Percentiles rank a stretch among this genome's conserved stretches.
These are phyloP conservation scores for Lathyrus sativus DNA, from an alignment of 306 rosid genomes.

Conservation along the genomic window DNA sequence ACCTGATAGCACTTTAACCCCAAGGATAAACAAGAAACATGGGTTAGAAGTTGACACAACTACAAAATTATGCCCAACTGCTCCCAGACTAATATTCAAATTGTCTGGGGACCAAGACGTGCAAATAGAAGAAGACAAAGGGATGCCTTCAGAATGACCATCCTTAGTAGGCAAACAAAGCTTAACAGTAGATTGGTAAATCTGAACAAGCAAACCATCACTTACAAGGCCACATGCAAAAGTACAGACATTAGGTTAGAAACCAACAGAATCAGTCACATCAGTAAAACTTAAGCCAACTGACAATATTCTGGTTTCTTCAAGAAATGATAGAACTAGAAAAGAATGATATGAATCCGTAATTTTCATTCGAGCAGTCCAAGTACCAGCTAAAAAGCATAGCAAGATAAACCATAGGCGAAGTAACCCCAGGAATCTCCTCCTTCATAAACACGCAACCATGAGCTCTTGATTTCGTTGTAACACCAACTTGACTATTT, in stretches of 20 bases:
- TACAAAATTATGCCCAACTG: constrained; percentile 80
- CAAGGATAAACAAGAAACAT: constrained; percentile 74
- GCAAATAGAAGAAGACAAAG: constrained; percentile 71
- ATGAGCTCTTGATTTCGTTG: too few relatives aligned
- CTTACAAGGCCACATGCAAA: constrained; percentile 84
- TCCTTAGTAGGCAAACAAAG: constrained; percentile 84
- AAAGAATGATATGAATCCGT: constrained; percentile 75
- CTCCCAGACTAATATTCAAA: too few relatives aligned
- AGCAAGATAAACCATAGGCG: too few relatives aligned
- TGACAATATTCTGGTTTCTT: constrained; percentile 89
- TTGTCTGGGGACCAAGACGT: constrained; percentile 77
- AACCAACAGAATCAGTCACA: constrained; percentile 95
- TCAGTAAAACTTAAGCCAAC: constrained; percentile 95
- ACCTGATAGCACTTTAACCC: constrained; percentile 63
- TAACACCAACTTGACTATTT: too few relatives aligned
- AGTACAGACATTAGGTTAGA: constrained; percentile 81
- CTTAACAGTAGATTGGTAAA: constrained; percentile 74
- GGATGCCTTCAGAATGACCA: constrained; percentile 76
- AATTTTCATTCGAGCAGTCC: constrained; percentile 83
- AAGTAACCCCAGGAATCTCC: too few relatives aligned
- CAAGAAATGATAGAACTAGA: constrained; percentile 89
- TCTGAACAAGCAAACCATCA: constrained; percentile 84
- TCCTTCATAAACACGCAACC: too few relatives aligned
- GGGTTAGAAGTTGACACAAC: constrained; percentile 96
- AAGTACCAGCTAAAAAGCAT: constrained; percentile 79